phyloP scores from a whole-genome alignment of 441 rosid genomes.

The Breynia disticha region DNA sequence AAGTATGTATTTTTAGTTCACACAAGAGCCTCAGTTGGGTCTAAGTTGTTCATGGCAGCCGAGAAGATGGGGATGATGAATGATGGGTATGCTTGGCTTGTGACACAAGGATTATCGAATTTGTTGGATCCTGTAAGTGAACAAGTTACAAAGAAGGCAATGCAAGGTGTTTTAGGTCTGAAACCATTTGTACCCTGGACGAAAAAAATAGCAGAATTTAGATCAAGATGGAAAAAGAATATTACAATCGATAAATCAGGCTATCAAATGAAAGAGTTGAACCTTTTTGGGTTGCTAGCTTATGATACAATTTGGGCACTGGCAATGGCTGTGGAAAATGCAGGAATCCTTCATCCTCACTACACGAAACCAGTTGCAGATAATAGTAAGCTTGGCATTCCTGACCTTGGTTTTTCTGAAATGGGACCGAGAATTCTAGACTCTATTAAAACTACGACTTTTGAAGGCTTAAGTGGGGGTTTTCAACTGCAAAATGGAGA shows the following conservation, averaged over 20 bases:
- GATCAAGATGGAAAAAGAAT: background rate
- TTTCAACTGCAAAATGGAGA: background rate
- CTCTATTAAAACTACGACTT: background rate
- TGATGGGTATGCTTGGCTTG: slow-evolving; percentile 39
- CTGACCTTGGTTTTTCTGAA: background rate
- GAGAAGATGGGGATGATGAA: slow-evolving; percentile 28
- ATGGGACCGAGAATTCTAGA: background rate
- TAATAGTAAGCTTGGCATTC: background rate
- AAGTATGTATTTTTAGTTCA: slow-evolving; percentile 31
- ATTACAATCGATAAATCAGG: no score
- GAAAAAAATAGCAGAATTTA: no score
- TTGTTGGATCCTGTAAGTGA: slow-evolving; percentile 12
- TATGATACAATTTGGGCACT: slow-evolving; percentile 27
- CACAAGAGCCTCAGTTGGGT: slow-evolving; percentile 20
- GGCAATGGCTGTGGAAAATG: background rate
- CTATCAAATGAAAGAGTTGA: background rate
- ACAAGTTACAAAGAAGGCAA: slow-evolving; percentile 7
- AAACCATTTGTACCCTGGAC: background rate
- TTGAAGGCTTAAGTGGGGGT: background rate
- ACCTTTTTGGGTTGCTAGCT: slow-evolving; percentile 31
- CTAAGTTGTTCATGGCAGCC: slow-evolving; percentile 21
- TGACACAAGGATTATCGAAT: slow-evolving; percentile 23
- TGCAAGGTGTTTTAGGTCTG: slow-evolving; percentile 3
- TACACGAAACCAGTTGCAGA: background rate
- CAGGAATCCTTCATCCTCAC: no score